Evolutionary conservation across 192 early-diverging fungal species (phyloP).

Genomic region (Chytriomyces sp.): DNA sequence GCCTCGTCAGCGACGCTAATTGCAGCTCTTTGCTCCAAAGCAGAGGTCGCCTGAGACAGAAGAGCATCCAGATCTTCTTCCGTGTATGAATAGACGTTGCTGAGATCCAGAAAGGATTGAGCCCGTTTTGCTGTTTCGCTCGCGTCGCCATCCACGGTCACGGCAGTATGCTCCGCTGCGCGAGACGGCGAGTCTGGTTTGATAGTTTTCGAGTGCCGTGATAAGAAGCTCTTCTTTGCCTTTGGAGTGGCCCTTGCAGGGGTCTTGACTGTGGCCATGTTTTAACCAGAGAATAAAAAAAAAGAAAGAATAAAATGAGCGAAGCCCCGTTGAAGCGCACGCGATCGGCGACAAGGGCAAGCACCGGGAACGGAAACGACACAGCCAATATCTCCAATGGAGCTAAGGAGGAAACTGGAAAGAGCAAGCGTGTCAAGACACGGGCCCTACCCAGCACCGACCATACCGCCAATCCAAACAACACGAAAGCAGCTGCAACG

Average conservation of each 20-base stretch:
- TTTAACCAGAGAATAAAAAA: too few species aligned
- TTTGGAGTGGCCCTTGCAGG: too few species aligned
- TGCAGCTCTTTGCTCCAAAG: constrained; percentile 19
- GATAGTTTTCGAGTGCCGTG: too few species aligned
- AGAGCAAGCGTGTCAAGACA: background rate
- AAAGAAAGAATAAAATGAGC: too few species aligned
- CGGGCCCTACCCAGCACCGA: background rate
- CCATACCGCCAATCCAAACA: background rate
- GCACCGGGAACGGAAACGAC: background rate
- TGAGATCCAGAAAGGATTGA: background rate
- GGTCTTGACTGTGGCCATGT: too few species aligned
- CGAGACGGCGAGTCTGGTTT: too few species aligned
- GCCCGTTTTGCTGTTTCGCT: background rate
- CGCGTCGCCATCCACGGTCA: background rate
- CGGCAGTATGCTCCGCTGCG: too few species aligned
- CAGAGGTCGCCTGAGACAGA: constrained; percentile 25
- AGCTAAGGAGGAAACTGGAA: background rate
- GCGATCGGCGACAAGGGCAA: constrained; percentile 8
- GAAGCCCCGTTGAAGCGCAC: background rate
- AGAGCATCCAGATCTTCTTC: constrained; percentile 40
- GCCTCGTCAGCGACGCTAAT: constrained; percentile 17
- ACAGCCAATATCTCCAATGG: background rate
- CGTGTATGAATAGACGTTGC: background rate
- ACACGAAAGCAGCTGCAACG: constrained; percentile 6
- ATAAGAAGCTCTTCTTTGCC: too few species aligned